These are phyloP conservation scores for Microcera coccophila DNA, from an alignment of 2,329 filamentous ascomycete species.

Conservation along the genomic window DNA sequence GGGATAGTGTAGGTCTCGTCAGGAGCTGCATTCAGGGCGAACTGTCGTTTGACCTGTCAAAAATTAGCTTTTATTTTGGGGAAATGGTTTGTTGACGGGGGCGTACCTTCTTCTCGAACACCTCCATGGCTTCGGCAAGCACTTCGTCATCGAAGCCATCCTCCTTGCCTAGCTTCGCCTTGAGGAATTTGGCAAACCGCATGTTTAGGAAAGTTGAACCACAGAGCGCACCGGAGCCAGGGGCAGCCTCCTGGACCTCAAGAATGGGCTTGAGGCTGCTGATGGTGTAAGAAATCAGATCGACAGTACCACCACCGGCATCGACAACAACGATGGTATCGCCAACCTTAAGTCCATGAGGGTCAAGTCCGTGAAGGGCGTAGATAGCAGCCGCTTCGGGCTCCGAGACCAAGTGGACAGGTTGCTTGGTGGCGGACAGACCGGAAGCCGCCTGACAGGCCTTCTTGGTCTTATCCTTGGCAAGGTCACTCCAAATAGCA, in stretches of 20 bases:
- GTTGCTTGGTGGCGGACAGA: conserved; percentile 26
- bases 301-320: conserved; percentile 49
- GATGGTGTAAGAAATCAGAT: conserved; percentile 49
- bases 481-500: conserved; percentile 52
- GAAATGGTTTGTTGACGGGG: conserved; percentile 1
- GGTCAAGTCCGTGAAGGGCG: conserved; percentile 39
- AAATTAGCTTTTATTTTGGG: conserved; percentile 4
- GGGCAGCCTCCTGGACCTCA: conserved; percentile 42
- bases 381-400: conserved; percentile 49
- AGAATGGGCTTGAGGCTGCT: conserved; percentile 40
- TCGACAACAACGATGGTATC: conserved; percentile 51
- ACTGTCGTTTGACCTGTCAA: conserved; percentile 34
- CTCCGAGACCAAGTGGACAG: conserved; percentile 44
- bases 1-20: conserved; percentile 37
- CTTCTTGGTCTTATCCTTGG: conserved; percentile 46
- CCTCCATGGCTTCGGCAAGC: conserved; percentile 37
- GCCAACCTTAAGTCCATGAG: conserved; percentile 36
- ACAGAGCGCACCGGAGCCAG: conserved; percentile 44
- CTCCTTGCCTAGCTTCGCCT: conserved; percentile 37
- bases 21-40: conserved; percentile 28
- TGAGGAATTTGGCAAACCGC: conserved; percentile 41
- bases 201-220: conserved; percentile 45
- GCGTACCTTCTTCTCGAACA: conserved; percentile 38
- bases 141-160: conserved; percentile 39
- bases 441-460: conserved; percentile 38